A percentile compares a stretch with the other conserved stretches of the same genome.
Evolutionary conservation across 352 stramenopile species (phyloP).

Genomic region (Phytophthora niederhauseri): DNA sequence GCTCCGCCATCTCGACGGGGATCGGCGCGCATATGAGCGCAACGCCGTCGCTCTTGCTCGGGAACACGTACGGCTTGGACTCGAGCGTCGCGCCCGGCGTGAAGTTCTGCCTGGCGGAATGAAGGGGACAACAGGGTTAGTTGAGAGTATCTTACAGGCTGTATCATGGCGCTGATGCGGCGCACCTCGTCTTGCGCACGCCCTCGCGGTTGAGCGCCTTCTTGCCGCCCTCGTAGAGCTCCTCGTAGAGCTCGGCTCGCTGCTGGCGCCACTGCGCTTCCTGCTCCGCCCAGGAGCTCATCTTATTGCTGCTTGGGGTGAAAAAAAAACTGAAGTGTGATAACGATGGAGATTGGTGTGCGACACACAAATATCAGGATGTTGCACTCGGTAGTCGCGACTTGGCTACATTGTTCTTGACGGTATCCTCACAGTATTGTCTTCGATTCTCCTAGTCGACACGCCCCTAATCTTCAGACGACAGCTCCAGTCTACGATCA

Average conservation of each 20-base stretch:
- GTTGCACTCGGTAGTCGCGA: slow-evolving; percentile 13
- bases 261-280: slow-evolving; percentile 48
- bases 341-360: neutral
- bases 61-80: slow-evolving; percentile 59
- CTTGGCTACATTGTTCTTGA: slow-evolving; percentile 6
- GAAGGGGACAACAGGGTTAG: neutral
- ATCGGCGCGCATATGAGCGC: slow-evolving; percentile 57
- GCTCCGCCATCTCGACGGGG: slow-evolving; percentile 39
- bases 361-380: neutral
- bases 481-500: too few species aligned
- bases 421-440: too few species aligned
- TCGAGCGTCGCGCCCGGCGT: slow-evolving; percentile 40
- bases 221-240: slow-evolving; percentile 45
- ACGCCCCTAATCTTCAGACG: too few species aligned
- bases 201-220: slow-evolving; percentile 42
- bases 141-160: neutral
- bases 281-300: slow-evolving; percentile 37
- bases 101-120: slow-evolving; percentile 39
- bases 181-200: slow-evolving; percentile 45
- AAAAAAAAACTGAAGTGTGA: slow-evolving; percentile 27
- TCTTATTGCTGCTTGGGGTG: slow-evolving; percentile 28
- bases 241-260: slow-evolving; percentile 44
- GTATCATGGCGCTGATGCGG: neutral
- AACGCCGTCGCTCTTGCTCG: slow-evolving; percentile 49
- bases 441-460: too few species aligned